phyloP scores from a whole-genome alignment of 208 protist species.

The Leishmania martiniquensis region DNA sequence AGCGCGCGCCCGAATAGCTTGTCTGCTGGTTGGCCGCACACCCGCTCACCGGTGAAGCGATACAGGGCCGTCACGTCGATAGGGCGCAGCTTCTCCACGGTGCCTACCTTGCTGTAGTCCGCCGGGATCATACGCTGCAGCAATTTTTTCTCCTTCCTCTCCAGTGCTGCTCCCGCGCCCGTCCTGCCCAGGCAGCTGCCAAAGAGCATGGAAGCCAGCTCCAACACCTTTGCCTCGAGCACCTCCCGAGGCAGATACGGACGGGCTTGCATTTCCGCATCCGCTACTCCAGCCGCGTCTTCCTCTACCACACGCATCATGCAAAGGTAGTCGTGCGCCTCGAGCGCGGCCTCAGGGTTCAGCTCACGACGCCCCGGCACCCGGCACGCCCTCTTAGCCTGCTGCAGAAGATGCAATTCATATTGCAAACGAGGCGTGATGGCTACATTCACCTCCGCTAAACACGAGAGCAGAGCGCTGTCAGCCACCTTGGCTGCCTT shows the following conservation, averaged over 20 bases:
- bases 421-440: slow-evolving; percentile 57
- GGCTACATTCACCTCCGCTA: slow-evolving; percentile 55
- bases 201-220: slow-evolving; percentile 57
- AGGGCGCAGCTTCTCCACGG: slow-evolving; percentile 80
- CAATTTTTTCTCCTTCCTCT: slow-evolving; percentile 84
- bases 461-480: slow-evolving; percentile 52
- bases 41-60: slow-evolving; percentile 82
- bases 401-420: slow-evolving; percentile 61
- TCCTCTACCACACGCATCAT: slow-evolving; percentile 92
- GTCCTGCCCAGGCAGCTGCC: slow-evolving; percentile 8
- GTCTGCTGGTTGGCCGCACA: slow-evolving; percentile 37
- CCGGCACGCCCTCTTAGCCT: slow-evolving; percentile 53
- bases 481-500: slow-evolving; percentile 70
- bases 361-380: slow-evolving; percentile 78
- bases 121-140: slow-evolving; percentile 69
- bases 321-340: slow-evolving; percentile 81
- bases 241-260: slow-evolving; percentile 70
- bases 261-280: slow-evolving; percentile 81
- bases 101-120: slow-evolving; percentile 78
- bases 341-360: slow-evolving; percentile 62
- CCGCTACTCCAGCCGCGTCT: slow-evolving; percentile 50
- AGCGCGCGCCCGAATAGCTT: slow-evolving; percentile 70
- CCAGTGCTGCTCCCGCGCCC: slow-evolving; percentile 27
- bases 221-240: slow-evolving; percentile 54
- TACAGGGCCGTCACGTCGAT: slow-evolving; percentile 77